Evolutionary conservation across 1,139 yeast species (phyloP), one percentile per base, ranked within the genome.

Genomic region (Yamadazyma triangularis): DNA sequence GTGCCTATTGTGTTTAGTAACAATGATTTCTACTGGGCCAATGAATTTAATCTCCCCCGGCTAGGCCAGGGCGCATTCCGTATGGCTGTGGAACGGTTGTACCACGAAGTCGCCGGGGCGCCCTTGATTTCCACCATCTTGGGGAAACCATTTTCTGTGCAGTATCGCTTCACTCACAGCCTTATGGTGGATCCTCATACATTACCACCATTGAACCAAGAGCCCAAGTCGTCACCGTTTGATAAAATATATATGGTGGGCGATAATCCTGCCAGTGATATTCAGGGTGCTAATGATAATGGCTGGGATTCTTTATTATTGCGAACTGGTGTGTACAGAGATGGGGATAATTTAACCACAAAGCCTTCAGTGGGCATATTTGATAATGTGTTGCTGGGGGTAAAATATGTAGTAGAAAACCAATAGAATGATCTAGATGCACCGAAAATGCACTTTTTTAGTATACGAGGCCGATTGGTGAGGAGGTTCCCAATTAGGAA

Each of bases 51-150:
- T 8, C 58, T 81, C 36, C 88, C 95, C 11, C 68, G 98, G 36
- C 85, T 86, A 49, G 97, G 97, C 4, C 96, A 88, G 60, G 97
- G 97, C 15, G 94, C 93, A 2, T 81, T 86, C 47, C 67, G 93
- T 35, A 70, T 77, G 34, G 63, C 77, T 28, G 61, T 84, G 4
- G 84, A 82, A 47, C 60, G 76, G 4, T 56, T 89, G 30, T 87
- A 85, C 51, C 57, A 67, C 26, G 76, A 76, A 31, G 53, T 72
- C 27, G 80, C 83, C 29, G 40, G 41, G 1, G 36, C 46, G 7
- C 52, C 60, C 25, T 59, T 88, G 36, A 59, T 73, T 28, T 73
- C 77, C 36, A 69, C 78, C 3, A 73, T 84, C 4, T 64, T 87
- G 47, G 98, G 98, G 13, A 91, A 91, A 53, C 97, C 97, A 2